Conservation (phyloP, 2,329 filamentous ascomycete species). For the Sarocladium strictum region DNA sequence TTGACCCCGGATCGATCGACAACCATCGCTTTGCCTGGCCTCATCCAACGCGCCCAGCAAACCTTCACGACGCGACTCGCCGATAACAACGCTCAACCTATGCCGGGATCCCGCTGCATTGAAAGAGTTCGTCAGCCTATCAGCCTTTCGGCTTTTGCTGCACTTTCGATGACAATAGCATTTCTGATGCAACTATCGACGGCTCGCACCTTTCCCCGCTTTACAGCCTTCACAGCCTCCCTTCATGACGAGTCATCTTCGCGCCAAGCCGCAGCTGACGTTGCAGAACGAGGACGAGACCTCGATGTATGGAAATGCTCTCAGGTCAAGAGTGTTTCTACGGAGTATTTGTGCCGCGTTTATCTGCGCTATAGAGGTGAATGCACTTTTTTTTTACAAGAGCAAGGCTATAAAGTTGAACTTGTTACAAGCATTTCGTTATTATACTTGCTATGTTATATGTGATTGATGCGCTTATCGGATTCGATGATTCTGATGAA, state of each 20-base stretch:
- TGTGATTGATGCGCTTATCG: too few relatives aligned
- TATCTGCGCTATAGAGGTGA: too few relatives aligned
- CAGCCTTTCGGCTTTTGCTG: too few relatives aligned
- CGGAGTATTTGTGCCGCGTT: not conserved
- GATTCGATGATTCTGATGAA: too few relatives aligned
- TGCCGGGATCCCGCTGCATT: not conserved
- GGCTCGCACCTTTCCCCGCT: not conserved
- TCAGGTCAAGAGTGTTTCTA: not conserved
- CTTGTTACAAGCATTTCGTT: too few relatives aligned
- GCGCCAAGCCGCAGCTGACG: slow-evolving; percentile 8
- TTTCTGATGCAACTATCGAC: not conserved
- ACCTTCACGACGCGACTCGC: not conserved
- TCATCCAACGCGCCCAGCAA: not conserved
- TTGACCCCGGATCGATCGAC: slow-evolving; percentile 2
- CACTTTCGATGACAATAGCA: too few relatives aligned
- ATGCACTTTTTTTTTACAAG: too few relatives aligned
- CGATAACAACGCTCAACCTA: not conserved
- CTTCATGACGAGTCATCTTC: slow-evolving; percentile 2
- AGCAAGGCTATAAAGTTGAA: too few relatives aligned
- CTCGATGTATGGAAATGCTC: not conserved
- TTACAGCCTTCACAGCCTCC: slow-evolving; percentile 4
- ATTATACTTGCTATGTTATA: too few relatives aligned
- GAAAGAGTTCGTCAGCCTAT: too few relatives aligned
- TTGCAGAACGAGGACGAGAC: not conserved
- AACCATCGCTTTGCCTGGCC: not conserved